Percentiles rank a stretch among this genome's conserved stretches.
These are phyloP conservation scores for Globisporangium rhizosaccharum DNA, from an alignment of 352 stramenopile species.

Conservation along the genomic window DNA sequence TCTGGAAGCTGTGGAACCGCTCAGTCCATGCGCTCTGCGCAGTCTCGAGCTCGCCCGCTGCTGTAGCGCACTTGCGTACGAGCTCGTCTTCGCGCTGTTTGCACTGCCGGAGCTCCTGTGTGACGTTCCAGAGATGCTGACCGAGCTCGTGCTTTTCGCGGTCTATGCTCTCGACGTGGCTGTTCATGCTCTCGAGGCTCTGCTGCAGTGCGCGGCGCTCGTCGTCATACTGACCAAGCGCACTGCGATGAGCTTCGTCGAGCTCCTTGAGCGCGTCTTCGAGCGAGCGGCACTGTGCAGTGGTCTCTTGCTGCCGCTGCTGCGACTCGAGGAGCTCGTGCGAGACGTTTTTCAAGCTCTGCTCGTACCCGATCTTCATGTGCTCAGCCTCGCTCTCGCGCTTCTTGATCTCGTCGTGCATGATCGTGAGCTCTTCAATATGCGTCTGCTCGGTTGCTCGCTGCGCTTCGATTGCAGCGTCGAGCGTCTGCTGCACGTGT, in stretches of 20 bases:
- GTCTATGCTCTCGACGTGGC: conserved; percentile 14
- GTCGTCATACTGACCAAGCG: conserved; percentile 15
- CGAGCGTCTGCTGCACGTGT: conserved; percentile 30
- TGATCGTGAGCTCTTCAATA: conserved; percentile 44
- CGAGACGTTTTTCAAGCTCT: conserved; percentile 19
- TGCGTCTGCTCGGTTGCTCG: conserved; percentile 30
- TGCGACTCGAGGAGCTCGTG: conserved; percentile 26
- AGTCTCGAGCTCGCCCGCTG: conserved; percentile 23
- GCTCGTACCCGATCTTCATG: conserved; percentile 32
- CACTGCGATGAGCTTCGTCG: conserved; percentile 13
- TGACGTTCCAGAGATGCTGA: conserved; percentile 55
- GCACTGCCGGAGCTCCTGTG: conserved; percentile 35
- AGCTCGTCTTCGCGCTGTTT: conserved; percentile 27
- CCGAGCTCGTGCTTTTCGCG: conserved; percentile 55
- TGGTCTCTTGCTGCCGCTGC: conserved; percentile 21
- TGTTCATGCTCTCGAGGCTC: conserved; percentile 1
- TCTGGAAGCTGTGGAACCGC: conserved; percentile 35
- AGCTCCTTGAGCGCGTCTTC: conserved; percentile 21
- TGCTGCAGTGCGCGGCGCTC: conserved; percentile 12
- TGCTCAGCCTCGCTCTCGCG: conserved; percentile 29
- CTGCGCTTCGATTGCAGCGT: conserved; percentile 23
- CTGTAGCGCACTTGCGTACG: conserved; percentile 12
- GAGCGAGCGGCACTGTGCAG: conserved; percentile 4
- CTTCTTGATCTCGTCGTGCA: conserved; percentile 57
- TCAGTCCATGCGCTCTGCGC: conserved; percentile 23